phyloP scores from a whole-genome alignment of 495 filamentous ascomycete genomes.

The Saxophila tyrrhenica region DNA sequence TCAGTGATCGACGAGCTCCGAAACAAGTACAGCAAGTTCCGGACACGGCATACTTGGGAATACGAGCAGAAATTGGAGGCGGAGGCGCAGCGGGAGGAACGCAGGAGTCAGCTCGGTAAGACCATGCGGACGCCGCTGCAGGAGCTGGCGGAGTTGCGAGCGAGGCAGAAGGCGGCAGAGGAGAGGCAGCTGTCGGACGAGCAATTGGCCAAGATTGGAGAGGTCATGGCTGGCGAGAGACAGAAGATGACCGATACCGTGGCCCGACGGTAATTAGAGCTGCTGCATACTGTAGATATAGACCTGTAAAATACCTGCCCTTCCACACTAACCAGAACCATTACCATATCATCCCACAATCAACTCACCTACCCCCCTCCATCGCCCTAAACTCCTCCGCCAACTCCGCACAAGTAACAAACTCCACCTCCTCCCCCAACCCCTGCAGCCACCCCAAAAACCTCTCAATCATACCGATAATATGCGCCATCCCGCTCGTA shows the following conservation, averaged over 20 bases:
- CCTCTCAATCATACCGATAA: slow-evolving; percentile 48
- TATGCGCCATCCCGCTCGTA: slow-evolving; percentile 51
- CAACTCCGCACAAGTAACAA: slow-evolving; percentile 31
- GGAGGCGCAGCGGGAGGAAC: slow-evolving; percentile 45
- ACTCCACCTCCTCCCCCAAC: slow-evolving; percentile 40
- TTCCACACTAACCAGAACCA: slow-evolving; percentile 1
- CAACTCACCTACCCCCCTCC: neutral
- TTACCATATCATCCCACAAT: neutral
- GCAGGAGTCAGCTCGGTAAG: slow-evolving; percentile 44
- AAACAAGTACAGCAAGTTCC: slow-evolving; percentile 72
- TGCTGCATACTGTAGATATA: neutral
- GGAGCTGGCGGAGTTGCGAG: slow-evolving; percentile 34
- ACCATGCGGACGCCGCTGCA: slow-evolving; percentile 44
- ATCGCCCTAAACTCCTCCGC: slow-evolving; percentile 26
- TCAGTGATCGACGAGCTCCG: slow-evolving; percentile 77
- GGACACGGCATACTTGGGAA: slow-evolving; percentile 63
- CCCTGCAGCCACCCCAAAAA: slow-evolving; percentile 43
- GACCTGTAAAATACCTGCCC: neutral
- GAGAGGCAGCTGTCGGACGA: slow-evolving; percentile 42
- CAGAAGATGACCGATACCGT: slow-evolving; percentile 1
- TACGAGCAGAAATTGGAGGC: slow-evolving; percentile 52
- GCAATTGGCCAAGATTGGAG: slow-evolving; percentile 54
- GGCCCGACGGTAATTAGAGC: neutral
- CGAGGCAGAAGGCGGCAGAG: slow-evolving; percentile 32
- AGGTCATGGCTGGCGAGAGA: slow-evolving; percentile 49